Percentiles rank a stretch among this genome's conserved stretches.
Conservation (phyloP, 495 filamentous ascomycete genomes). For the Xylaria cubensis region DNA sequence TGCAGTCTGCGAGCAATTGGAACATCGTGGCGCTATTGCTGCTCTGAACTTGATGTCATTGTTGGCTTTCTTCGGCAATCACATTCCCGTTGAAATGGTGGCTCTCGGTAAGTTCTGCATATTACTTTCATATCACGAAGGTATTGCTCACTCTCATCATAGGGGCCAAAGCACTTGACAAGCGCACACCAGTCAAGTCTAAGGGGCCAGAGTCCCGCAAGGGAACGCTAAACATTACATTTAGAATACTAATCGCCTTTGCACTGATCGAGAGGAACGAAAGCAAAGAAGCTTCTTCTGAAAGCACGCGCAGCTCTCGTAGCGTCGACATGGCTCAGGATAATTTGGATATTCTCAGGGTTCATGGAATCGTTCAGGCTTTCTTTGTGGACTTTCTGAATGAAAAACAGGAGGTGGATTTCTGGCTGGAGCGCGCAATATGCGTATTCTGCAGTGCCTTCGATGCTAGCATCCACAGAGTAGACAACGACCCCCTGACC, state of each 20-base stretch:
- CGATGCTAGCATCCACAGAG: conserved; percentile 64
- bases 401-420: conserved; percentile 61
- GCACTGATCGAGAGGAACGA: conserved; percentile 73
- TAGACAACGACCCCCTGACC: conserved; percentile 58
- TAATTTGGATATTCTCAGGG: conserved; percentile 73
- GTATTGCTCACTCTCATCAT: conserved; percentile 14
- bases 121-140: conserved; percentile 26
- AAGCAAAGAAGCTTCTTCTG: conserved; percentile 49
- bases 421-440: conserved; percentile 68
- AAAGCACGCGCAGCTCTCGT: conserved; percentile 51
- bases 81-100: conserved; percentile 78
- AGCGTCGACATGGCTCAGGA: conserved; percentile 47
- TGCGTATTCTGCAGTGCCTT: conserved; percentile 68
- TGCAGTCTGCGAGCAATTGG: conserved; percentile 73
- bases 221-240: conserved; percentile 66
- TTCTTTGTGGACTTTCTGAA: conserved; percentile 76
- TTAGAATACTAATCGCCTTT: conserved; percentile 71
- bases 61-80: conserved; percentile 75
- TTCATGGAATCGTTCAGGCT: conserved; percentile 80
- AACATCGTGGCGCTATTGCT: conserved; percentile 61
- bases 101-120: conserved; percentile 57
- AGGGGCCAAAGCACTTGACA: conserved; percentile 61
- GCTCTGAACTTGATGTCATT: conserved; percentile 76
- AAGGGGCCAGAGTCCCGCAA: conserved; percentile 54
- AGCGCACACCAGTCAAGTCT: conserved; percentile 62